Base-by-base conservation (phyloP, 2,329 filamentous ascomycete genomes). In the Thelonectria discophora region DNA sequence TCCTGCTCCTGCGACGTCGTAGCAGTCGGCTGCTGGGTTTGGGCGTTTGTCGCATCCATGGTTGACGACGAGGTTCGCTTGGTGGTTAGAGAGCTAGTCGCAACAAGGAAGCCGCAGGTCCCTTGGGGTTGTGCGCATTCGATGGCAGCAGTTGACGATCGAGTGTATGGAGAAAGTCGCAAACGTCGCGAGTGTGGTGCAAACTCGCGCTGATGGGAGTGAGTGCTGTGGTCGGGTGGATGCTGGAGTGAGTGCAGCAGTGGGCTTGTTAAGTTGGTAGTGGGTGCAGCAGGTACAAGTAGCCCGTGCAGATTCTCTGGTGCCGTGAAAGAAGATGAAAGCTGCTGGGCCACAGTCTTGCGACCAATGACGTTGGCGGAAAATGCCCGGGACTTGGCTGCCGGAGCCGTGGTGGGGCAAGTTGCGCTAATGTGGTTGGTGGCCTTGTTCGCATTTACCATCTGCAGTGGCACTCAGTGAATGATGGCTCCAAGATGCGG, bases 11-110 rank as follows among this genome's bases (percentile, higher is more conserved):
- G 57, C 39, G 55, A 32, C 30, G 58, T 55, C 46, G 53, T 43
- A 63, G 58, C 63, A 56, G 52, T 37, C 52, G 64, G 58, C 52
- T 57, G 51, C 60, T 68, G 64, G 42, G 60, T 65, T 49, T 59
- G 58, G 51, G 45, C 18, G 51, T 34, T 68, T 49, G 67, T 72
- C 68, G 69, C 65, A 70, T 73, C 67, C 71, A 73, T 73, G 48
- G 50, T 67, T 45, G 47, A 63, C 52, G 56, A 30, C 60, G 45
- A 37, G 55, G 43, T 51, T 63, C 50, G 58, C 66, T 40, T 48
- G 62, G 39, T 15, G 32, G 64, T 62, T 64, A 37, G 51, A 51
- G 59, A 27, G 30, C 56, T 60, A 49, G 52, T 65, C 40, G 39
- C 58, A 57, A 53, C 58, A 64, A 52, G 65, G 39, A 18, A 52